Base-by-base conservation (phyloP, 2,329 filamentous ascomycete species). In the Parafenestella ontariensis region DNA sequence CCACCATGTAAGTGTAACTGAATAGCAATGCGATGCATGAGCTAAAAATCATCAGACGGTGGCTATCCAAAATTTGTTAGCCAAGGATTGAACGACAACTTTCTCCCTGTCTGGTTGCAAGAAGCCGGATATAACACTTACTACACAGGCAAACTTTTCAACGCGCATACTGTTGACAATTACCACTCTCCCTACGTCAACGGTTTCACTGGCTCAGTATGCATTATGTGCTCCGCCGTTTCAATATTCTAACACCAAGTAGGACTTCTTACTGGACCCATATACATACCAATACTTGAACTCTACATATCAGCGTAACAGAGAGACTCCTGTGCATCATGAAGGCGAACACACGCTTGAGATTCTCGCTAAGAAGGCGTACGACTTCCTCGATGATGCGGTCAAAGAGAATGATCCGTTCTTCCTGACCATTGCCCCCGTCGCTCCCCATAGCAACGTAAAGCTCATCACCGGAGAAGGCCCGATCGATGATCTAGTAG, bases 91-190 rank as follows among this genome's bases (percentile, higher is more conserved):
- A 89, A 90, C 53, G 81, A 86, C 1, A 82, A 87, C 41, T 90
- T 87, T 56, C 78, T 90, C 0, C 88, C 88, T 0, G 66, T 90
- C 0, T 91, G 88, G 87, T 73, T 91, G 11, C 85, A 89, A 58
- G 71, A 82, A 4, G 83, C 82, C 0, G 87, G 87, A 0, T 90
- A 90, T 68, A 83, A 84, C 59, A 89, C 88, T 0, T 90, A 88
- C 66, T 90, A 90, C 62, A 84, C 83, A 0, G 88, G 87, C 20
- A 91, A 91, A 66, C 77, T 89, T 1, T 87, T 88, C 74, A 90
- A 91, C 59, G 77, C 80, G 0, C 86, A 89, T 49, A 83, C 77
- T 5, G 51, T 84, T 1, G 64, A 79, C 1, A 90, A 88, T 59
- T 90, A 88, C 68, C 76, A 87, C 64, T 74, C 78, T 3, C 82